phyloP scores from a whole-genome alignment of 176 grass and related monocot species.

The Themeda triandra region DNA sequence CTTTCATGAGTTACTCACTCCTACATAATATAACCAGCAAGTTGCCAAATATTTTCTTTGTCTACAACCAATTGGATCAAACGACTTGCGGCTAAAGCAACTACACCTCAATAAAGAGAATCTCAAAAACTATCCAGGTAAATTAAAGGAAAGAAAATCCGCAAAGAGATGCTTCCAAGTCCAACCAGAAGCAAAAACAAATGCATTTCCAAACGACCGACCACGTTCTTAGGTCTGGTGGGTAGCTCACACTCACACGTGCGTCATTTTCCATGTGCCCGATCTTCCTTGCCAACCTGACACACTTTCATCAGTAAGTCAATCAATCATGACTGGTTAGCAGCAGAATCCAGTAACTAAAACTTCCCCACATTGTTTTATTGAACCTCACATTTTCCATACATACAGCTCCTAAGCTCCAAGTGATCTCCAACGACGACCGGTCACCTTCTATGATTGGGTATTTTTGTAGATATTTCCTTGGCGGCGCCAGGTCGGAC shows the following conservation, averaged over 20 bases:
- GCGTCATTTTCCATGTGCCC: not conserved
- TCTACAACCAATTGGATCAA: not conserved
- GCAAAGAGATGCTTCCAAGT: not conserved
- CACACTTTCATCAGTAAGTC: not conserved
- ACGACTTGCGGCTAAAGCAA: not conserved
- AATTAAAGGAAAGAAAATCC: not conserved
- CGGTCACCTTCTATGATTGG: not conserved
- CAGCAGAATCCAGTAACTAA: not conserved
- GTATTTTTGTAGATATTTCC: not conserved
- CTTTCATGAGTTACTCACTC: not conserved
- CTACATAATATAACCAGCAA: not conserved
- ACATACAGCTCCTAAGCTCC: not conserved
- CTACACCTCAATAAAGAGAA: not conserved
- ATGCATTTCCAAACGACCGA: not conserved
- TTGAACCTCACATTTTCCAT: conserved; percentile 20
- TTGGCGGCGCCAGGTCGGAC: conserved; percentile 26
- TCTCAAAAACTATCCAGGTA: not conserved
- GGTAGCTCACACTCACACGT: conserved; percentile 13
- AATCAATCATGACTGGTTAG: not conserved
- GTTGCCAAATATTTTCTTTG: not conserved
- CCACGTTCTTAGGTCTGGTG: conserved; percentile 12
- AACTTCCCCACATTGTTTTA: not conserved
- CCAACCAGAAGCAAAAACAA: not conserved
- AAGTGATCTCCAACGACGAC: not conserved
- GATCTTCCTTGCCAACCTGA: not conserved